Evolutionary conservation across 2,329 filamentous ascomycete species (phyloP).

Genomic region (Aspergillus pseudoviridinutans): DNA sequence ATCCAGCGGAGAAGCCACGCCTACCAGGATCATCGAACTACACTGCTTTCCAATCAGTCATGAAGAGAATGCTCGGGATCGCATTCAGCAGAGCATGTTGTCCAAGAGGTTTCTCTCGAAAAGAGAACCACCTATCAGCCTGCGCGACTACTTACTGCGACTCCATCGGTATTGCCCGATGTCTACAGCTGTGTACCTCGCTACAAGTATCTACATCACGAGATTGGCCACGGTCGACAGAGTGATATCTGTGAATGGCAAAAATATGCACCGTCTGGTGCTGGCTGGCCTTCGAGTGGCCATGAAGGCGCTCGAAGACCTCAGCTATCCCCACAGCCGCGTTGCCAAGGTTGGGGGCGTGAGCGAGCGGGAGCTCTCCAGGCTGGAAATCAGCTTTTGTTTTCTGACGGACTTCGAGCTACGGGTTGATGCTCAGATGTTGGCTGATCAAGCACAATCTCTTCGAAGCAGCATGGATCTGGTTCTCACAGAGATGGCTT

Average conservation of each 20-base stretch:
- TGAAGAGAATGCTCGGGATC: conserved; percentile 60
- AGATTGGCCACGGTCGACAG: conserved; percentile 73
- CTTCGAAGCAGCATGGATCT: conserved; percentile 20
- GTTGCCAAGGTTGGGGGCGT: conserved; percentile 88
- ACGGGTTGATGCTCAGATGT: conserved; percentile 56
- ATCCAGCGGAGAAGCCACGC: conserved; percentile 18
- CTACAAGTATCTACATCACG: conserved; percentile 82
- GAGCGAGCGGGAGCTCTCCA: conserved; percentile 72
- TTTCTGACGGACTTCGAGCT: conserved; percentile 83
- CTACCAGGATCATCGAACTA: conserved; percentile 28
- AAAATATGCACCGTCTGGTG: conserved; percentile 82
- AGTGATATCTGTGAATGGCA: conserved; percentile 72
- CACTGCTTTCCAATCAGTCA: conserved; percentile 35
- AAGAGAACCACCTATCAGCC: conserved; percentile 72
- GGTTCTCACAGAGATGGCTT: background rate
- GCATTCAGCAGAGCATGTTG: conserved; percentile 77
- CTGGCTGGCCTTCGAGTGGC: conserved; percentile 81
- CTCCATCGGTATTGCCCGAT: conserved; percentile 90
- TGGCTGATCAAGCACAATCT: conserved; percentile 49
- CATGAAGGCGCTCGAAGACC: conserved; percentile 92
- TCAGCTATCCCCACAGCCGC: conserved; percentile 78
- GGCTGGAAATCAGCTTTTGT: conserved; percentile 85
- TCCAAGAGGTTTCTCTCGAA: conserved; percentile 93
- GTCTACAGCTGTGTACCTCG: conserved; percentile 89
- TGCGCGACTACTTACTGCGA: conserved; percentile 79